These are phyloP conservation scores for Thermothielavioides terrestris DNA, from an alignment of 495 filamentous ascomycete species.

Conservation along the genomic window DNA sequence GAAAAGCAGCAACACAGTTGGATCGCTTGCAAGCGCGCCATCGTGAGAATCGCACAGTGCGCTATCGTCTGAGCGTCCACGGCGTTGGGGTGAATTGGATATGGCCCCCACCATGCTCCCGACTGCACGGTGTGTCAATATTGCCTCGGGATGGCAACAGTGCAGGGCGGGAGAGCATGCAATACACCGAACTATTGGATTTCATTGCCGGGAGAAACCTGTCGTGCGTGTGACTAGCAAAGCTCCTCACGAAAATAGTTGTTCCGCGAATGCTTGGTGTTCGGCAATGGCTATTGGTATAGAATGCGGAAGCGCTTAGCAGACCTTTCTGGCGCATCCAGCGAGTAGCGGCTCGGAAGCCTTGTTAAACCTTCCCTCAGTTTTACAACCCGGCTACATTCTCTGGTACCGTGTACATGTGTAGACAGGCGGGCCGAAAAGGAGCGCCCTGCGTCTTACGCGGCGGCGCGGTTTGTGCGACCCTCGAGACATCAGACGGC, in stretches of 20 bases:
- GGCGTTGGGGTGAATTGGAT: no score
- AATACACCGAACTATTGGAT: conserved; percentile 8
- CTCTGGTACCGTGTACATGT: no score
- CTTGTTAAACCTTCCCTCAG: no score
- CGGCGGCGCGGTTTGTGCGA: no score
- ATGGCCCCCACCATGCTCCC: background rate
- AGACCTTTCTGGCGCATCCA: no score
- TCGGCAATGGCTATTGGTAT: no score
- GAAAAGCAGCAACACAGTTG: background rate
- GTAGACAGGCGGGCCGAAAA: no score
- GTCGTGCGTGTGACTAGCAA: background rate
- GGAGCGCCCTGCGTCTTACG: no score
- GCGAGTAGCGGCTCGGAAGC: no score
- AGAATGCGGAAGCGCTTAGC: no score
- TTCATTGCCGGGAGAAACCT: background rate
- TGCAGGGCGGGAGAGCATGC: background rate
- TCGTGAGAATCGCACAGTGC: background rate
- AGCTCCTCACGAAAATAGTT: conserved; percentile 6
- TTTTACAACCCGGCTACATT: no score
- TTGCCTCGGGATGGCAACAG: background rate
- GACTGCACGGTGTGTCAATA: conserved; percentile 8
- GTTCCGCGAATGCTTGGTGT: background rate
- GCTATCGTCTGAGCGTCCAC: background rate
- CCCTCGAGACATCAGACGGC: background rate
- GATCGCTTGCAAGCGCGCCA: no score